These are phyloP conservation scores for Botrytis hyacinthi DNA, from an alignment of 2,329 filamentous ascomycete genomes.

Conservation along the genomic window DNA sequence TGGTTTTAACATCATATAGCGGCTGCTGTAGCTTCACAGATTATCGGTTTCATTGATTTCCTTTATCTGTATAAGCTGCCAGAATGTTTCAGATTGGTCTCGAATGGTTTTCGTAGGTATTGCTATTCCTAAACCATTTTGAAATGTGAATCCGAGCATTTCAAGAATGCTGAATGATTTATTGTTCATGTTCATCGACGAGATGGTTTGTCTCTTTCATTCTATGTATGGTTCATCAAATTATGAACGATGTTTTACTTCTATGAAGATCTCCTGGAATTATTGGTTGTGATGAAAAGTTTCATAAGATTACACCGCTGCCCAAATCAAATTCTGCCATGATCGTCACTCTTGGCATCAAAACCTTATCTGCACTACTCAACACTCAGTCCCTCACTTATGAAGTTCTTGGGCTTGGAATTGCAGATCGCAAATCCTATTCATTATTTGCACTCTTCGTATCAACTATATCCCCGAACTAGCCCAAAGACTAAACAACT, in stretches of 20 bases:
- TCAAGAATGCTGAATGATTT: not conserved
- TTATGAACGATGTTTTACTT: not conserved
- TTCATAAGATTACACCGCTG: not conserved
- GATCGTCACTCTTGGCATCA: not conserved
- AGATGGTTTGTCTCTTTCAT: not conserved
- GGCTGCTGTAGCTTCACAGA: not conserved
- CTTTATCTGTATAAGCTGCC: not conserved
- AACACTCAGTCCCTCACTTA: not conserved
- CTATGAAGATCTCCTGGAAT: not conserved
- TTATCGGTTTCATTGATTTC: not conserved
- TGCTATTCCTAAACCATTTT: not conserved
- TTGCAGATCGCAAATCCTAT: not conserved
- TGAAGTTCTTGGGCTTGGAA: too few relatives aligned
- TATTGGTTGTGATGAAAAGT: not conserved
- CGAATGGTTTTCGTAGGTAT: not conserved
- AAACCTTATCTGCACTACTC: conserved; percentile 10
- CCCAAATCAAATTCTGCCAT: not conserved
- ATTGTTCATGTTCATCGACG: not conserved
- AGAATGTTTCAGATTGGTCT: not conserved
- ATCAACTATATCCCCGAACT: not conserved
- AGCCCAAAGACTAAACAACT: not conserved
- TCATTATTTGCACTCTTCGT: not conserved
- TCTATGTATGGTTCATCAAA: not conserved
- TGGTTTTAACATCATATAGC: not conserved
- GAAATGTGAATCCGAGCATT: not conserved